Base-by-base conservation (phyloP, 768 basidiomycete species). In the Trametes sanguinea region DNA sequence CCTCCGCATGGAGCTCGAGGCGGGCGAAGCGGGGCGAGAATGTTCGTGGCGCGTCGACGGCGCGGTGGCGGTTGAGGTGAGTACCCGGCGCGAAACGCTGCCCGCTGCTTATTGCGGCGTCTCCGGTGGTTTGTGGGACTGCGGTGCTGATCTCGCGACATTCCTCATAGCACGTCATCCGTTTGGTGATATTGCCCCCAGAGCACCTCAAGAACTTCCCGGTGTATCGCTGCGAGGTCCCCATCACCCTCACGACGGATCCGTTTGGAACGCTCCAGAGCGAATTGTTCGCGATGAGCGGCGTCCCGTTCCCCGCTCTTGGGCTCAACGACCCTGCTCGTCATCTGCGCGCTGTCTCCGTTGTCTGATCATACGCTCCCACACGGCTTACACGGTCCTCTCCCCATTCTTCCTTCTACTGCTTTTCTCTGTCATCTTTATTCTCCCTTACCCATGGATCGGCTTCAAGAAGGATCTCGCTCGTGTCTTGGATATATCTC, bases 241-340 rank as follows among this genome's bases (percentile, higher is more conserved):
- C 70, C 8, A 47, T 81, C 11, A 65, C 73, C 37, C 50, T 82
- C 8, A 76, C 74, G 29, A 80, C 76, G 4, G 80, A 80, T 63
- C 69, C 71, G 27, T 79, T 76, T 70, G 79, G 76, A 14, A 70
- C 74, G 30, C 67, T 72, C 29, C 75, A 77, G 45, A 72, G 72
- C 46, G 80, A 80, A 61, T 58, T 78, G 22, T 68, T 72, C 33
- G 72, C 73, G 6, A 71, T 74, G 27, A 78, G 76, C 14, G 78
- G 77, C 1, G 66, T 70, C 16, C 76, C 77, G 7, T 73, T 75
- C 11, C 80, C 80, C 4, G 80, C 80, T 2, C 67, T 81, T 37
- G 79, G 76, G 9, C 67, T 80, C 16, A 65, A 46, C 47, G 64
- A 65, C 14, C 46, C 61, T 8, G 53, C 47, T 10, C 63, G 63